A percentile compares a stretch with the other conserved stretches of the same genome.
phyloP scores from a whole-genome alignment of 108 stramenopile genomes.

The Aureococcus anophagefferens region DNA sequence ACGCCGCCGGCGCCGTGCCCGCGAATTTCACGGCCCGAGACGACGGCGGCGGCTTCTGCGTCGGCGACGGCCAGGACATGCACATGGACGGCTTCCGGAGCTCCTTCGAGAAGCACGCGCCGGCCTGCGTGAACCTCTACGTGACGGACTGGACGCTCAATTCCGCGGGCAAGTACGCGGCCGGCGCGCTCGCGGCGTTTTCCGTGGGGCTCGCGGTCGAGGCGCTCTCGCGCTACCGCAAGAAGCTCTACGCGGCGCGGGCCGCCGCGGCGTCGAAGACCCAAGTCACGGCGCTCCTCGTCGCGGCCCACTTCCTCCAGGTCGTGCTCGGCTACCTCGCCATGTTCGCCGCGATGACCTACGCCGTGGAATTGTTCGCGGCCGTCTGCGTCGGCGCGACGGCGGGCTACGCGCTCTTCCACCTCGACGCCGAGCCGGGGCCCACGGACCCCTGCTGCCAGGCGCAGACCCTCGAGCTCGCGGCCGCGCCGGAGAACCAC shows the following conservation, averaged over 20 bases:
- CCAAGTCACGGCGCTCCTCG: too few species aligned
- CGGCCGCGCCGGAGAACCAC: too few species aligned
- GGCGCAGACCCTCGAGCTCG: background rate
- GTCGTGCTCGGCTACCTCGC: conserved; percentile 2
- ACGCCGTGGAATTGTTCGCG: conserved; percentile 5
- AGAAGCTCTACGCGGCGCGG: background rate
- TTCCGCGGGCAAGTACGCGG: conserved; percentile 1
- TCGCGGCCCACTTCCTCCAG: conserved; percentile 5
- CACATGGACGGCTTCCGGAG: conserved; percentile 21
- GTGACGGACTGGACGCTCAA: conserved; percentile 10
- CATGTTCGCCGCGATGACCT: conserved; percentile 22
- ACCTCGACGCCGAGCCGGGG: background rate
- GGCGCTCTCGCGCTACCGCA: background rate
- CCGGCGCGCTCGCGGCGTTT: conserved; percentile 3
- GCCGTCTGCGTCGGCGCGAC: conserved; percentile 6
- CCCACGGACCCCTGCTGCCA: conserved; percentile 12
- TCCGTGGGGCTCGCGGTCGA: background rate
- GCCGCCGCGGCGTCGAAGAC: too few species aligned
- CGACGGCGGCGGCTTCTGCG: conserved; percentile 10
- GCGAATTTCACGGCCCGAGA: background rate
- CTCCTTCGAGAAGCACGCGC: background rate
- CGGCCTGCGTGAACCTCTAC: conserved; percentile 14
- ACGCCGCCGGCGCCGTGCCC: background rate
- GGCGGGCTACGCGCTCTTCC: conserved; percentile 9
- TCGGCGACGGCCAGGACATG: conserved; percentile 13